Percentiles rank a stretch among this genome's conserved stretches.
Conservation (phyloP, 2,329 filamentous ascomycete species). For the Alternaria brassicicola region DNA sequence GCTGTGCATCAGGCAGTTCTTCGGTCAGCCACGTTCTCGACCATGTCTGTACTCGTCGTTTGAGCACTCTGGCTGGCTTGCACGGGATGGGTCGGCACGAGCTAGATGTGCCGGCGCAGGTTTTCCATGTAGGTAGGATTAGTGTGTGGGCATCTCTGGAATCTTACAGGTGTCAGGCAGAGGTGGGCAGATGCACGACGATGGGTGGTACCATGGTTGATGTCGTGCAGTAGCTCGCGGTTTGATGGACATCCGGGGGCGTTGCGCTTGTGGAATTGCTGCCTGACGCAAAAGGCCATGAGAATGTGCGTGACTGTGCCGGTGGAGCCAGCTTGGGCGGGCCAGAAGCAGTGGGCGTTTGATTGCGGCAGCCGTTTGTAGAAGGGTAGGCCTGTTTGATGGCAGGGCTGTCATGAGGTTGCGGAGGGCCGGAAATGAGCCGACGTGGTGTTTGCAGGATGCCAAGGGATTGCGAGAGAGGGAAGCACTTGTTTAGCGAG, state of each 20-base stretch:
- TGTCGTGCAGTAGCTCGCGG: slow-evolving; percentile 17
- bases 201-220: slow-evolving; percentile 12
- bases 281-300: slow-evolving; percentile 7
- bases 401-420: slow-evolving; percentile 3
- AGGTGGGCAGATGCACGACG: background rate
- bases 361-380: slow-evolving; percentile 6
- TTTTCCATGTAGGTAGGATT: background rate
- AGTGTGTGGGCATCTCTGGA: background rate
- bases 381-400: slow-evolving; percentile 5
- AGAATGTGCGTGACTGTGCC: background rate
- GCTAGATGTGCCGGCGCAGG: slow-evolving; percentile 1
- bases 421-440: slow-evolving; percentile 8
- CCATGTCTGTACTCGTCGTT: background rate
- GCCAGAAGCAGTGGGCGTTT: background rate
- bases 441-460: slow-evolving; percentile 5
- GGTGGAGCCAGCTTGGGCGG: slow-evolving; percentile 5
- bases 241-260: slow-evolving; percentile 8
- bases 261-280: slow-evolving; percentile 1
- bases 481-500: slow-evolving; percentile 1
- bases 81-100: slow-evolving; percentile 1
- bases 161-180: background rate
- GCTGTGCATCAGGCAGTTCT: slow-evolving; percentile 5
- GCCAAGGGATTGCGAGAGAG: slow-evolving; percentile 3
- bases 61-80: background rate
- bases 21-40: background rate